Evolutionary conservation across 208 protist genomes (phyloP), one percentile per base, ranked within the genome.

Genomic region (Lotmaria passim): DNA sequence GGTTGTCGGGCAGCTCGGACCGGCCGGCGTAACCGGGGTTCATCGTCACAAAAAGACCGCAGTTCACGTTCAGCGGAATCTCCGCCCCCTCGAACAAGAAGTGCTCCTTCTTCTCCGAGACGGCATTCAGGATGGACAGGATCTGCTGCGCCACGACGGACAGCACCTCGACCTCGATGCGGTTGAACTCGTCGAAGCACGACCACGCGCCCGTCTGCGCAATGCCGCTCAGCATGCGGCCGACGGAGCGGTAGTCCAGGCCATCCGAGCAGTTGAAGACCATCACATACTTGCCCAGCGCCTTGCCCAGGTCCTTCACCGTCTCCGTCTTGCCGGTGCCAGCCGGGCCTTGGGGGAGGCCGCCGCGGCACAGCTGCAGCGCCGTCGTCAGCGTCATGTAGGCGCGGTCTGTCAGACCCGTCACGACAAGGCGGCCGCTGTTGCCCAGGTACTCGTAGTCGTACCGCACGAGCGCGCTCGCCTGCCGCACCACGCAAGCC

Each of bases 251-350:
- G 85, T 98, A 98, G 75, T 99, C 97, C 7, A 99, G 85, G 33
- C 95, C 95, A 67, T 99, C 98, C 14, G 96, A 98, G 89, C 98
- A 99, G 91, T 99, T 99, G 81, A 99, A 99, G 19, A 99, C 97
- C 81, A 99, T 98, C 39, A 98, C 91, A 73, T 98, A 98, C 81
- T 98, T 99, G 28, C 87, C 98, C 46, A 99, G 87, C 26, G 86
- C 95, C 78, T 99, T 99, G 33, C 93, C 97, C 12, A 99, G 85
- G 80, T 99, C 98, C 86, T 99, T 99, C 30, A 99, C 97, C 21
- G 98, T 99, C 86, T 99, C 98, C n/a, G 98, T 99, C 86, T 99
- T 99, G 46, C 98, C 98, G 33, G 98, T 99, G 21, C 98, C 98
- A 14, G 97, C 98, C 47, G 98, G 98, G 26, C 98, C 98, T 78